These are phyloP conservation scores for Chrysanthemum lavandulifolium DNA, from an alignment of 129 eudicot species.

Conservation along the genomic window DNA sequence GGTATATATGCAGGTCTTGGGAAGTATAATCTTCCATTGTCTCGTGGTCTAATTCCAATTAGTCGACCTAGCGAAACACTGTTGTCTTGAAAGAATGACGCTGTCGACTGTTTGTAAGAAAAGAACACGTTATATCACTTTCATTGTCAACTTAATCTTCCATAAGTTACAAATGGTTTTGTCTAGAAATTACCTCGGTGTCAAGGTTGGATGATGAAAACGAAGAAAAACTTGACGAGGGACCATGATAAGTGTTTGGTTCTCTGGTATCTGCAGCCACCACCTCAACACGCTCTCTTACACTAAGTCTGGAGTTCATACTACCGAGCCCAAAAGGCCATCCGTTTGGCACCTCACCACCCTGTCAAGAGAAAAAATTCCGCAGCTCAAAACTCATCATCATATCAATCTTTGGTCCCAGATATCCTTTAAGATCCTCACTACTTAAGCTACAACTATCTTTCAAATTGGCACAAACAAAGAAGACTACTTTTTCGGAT, in stretches of 20 bases:
- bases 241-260: constrained; percentile 33
- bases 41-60: constrained; percentile 61
- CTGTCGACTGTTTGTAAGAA: constrained; percentile 49
- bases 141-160: no score
- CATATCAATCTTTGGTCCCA: not conserved
- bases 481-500: not conserved
- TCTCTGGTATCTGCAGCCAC: constrained; percentile 22
- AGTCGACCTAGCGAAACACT: constrained; percentile 73
- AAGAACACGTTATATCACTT: not conserved
- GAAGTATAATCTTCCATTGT: constrained; percentile 40
- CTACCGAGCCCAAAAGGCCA: constrained; percentile 90
- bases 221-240: constrained; percentile 70
- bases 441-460: not conserved
- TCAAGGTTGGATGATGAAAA: constrained; percentile 83
- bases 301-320: constrained; percentile 48
- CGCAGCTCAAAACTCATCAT: not conserved
- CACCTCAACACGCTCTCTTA: constrained; percentile 23
- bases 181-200: constrained; percentile 53
- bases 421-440: constrained; percentile 14
- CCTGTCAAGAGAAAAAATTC: constrained; percentile 17
- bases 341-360: constrained; percentile 47
- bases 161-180: not conserved
- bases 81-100: constrained; percentile 71
- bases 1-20: constrained; percentile 28
- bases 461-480: not conserved